Base-by-base conservation (phyloP, 2,329 filamentous ascomycete genomes). In the Diaporthe batatas region DNA sequence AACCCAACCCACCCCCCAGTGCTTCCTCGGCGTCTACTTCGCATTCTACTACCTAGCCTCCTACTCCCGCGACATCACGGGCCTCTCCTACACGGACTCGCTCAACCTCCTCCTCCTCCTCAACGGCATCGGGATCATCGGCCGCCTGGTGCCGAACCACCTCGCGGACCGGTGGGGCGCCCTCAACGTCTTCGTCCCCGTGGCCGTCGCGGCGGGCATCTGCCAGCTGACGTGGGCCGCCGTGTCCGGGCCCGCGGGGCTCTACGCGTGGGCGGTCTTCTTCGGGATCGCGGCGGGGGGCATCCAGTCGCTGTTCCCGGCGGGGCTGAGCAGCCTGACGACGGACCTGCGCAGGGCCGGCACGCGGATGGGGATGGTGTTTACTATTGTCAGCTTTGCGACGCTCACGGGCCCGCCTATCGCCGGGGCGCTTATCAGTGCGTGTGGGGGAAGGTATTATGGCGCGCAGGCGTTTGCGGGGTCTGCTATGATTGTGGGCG, bases 251-350 rank as follows among this genome's bases (percentile, higher is more conserved):
- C 79, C 86, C 0, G 64, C 81, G 0, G 86, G 87, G 0, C 81
- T 94, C 36, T 93, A 92, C 77, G 85, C 83, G 0, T 94, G 92
- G 86, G 83, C 88, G 0, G 82, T 86, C 0, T 84, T 91, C 71
- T 93, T 92, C 77, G 93, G 93, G 1, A 84, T 93, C 62, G 87
- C 87, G 2, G 89, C 87, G 0, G 91, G 90, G 0, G 90, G 86
- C 0, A 88, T 93, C 59, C 91, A 93, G 80, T 87, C 87, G 8
- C 79, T 94, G 14, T 93, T 93, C 76, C 91, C 92, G 0, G 90
- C 91, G 0, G 88, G 87, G 0, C 77, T 92, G 54, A 87, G 86
- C 65, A 87, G 86, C 54, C 80, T 91, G 72, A 89, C 87, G 2
- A 82, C 82, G 6, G 88, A 90, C 77, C 80, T 86, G 73, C 78